Base-by-base conservation (phyloP, 495 filamentous ascomycete genomes). In the Podospora bellae-mahoneyi region DNA sequence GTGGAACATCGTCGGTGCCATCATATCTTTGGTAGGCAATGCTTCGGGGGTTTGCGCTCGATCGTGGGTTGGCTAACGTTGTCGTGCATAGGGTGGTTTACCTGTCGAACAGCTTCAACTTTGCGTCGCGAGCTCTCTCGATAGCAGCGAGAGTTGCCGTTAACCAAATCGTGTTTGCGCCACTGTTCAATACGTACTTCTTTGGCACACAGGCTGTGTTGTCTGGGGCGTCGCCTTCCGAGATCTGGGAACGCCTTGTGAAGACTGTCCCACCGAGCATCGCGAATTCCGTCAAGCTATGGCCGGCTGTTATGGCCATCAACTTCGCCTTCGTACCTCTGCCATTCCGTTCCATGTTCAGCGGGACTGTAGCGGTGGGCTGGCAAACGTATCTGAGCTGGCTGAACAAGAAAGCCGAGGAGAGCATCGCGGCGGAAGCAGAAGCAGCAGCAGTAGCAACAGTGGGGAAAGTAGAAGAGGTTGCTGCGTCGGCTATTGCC, bases 301-400 rank as follows among this genome's bases (percentile, higher is more conserved):
- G 94, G 94, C 94, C 94, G 0, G 88, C 88, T 2, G 92, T 97
- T 28, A 95, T 90, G 4, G 92, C 92, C 1, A 88, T 97, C 77
- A 94, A 84, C 76, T 96, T 97, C 73, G 90, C 91, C 62, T 94
- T 92, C 73, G 81, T 97, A 19, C 87, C 87, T 30, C 78, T 92
- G 26, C 87, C 93, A 76, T 94, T 90, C 74, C 83, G 94, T 62
- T 90, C 86, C 64, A 81, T 97, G 9, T 93, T 97, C 76, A 87
- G 90, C 0, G 93, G 88, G 16, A 77, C 86, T 16, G 84, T 93
- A 72, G 93, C 92, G 2, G 89, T 96, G 59, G 91, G 91, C 1
- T 97, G 93, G 93, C 94, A 97, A 80, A 92, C 90, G 3, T 97
- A 97, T 83, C 73, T 97, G 69, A 90, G 87, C 64, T 91, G 87